These are phyloP conservation scores for Arthroderma sp. DNA, from an alignment of 2,329 filamentous ascomycete genomes.

Conservation along the genomic window DNA sequence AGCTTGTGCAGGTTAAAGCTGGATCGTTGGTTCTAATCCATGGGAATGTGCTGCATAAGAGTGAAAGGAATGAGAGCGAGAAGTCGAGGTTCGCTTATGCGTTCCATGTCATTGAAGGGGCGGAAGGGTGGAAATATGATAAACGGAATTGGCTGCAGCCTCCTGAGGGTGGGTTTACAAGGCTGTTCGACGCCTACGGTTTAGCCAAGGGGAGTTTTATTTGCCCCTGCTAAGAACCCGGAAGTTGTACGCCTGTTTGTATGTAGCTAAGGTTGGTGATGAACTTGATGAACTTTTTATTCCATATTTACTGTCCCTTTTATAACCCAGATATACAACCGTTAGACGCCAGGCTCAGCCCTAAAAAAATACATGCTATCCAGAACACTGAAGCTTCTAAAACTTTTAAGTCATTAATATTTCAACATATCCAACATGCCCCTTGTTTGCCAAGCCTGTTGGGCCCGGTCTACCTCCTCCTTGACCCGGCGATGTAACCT, in stretches of 20 bases:
- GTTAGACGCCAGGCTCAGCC: no score
- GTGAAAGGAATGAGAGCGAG: slow-evolving; percentile 74
- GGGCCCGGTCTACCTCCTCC: slow-evolving; percentile 66
- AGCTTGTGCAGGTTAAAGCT: slow-evolving; percentile 75
- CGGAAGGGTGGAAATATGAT: slow-evolving; percentile 57
- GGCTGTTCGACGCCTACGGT: slow-evolving; percentile 32
- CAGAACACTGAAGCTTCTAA: no score
- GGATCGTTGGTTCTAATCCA: slow-evolving; percentile 88
- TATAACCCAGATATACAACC: no score
- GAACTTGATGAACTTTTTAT: no score
- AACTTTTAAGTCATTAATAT: not conserved
- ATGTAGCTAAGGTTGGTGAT: no score
- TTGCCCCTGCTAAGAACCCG: no score
- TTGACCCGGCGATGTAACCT: slow-evolving; percentile 58
- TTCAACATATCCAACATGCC: slow-evolving; percentile 77
- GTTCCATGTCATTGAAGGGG: slow-evolving; percentile 88
- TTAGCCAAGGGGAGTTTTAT: no score
- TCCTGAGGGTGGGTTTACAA: slow-evolving; percentile 64
- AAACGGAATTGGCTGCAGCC: slow-evolving; percentile 88
- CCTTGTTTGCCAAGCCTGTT: slow-evolving; percentile 65
- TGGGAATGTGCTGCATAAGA: slow-evolving; percentile 91
- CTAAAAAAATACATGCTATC: no score
- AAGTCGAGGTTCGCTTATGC: slow-evolving; percentile 93
- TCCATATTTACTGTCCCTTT: no score
- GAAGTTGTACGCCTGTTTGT: no score